A percentile compares a stretch with the other conserved stretches of the same genome.
Conservation (phyloP, 108 stramenopile genomes). For the Mayamaea pseudoterrestris region DNA sequence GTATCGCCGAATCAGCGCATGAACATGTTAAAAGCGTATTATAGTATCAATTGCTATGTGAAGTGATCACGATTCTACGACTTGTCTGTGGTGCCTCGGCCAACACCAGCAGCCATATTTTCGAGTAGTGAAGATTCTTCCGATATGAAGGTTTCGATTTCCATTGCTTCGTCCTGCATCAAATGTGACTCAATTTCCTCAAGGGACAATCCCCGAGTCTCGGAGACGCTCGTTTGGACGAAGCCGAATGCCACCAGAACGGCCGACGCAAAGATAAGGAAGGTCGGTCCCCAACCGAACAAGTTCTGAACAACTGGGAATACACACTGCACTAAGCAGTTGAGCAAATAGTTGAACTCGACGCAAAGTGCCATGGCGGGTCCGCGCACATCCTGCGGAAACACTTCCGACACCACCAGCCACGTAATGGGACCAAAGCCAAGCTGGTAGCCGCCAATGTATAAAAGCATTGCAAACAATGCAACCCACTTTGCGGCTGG, state of each 20-base stretch:
- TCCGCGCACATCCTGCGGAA: conserved; percentile 11
- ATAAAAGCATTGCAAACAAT: conserved; percentile 20
- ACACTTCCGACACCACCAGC: conserved; percentile 11
- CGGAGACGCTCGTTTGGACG: conserved; percentile 1
- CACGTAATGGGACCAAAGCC: conserved; percentile 21
- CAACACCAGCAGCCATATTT: too few species aligned
- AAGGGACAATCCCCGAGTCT: conserved; percentile 6
- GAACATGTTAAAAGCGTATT: too few species aligned
- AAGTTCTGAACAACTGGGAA: conserved; percentile 3
- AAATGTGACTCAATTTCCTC: conserved; percentile 14
- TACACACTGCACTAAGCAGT: conserved; percentile 13
- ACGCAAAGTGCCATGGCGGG: conserved; percentile 7
- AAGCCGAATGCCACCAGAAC: conserved; percentile 7
- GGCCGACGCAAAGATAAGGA: conserved; percentile 1
- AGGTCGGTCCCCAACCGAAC: conserved; percentile 9
- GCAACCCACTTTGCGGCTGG: conserved; percentile 7
- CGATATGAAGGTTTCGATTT: too few species aligned
- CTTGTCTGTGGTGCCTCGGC: too few species aligned
- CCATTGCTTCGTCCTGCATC: too few species aligned
- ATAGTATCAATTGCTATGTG: too few species aligned
- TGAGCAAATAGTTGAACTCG: conserved; percentile 9
- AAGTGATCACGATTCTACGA: too few species aligned
- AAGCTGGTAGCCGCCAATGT: conserved; percentile 24
- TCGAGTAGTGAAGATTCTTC: too few species aligned
- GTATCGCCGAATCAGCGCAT: too few species aligned